Percentiles rank a stretch among this genome's conserved stretches.
These are phyloP conservation scores for Smittium culicis DNA, from an alignment of 371 early-diverging fungal genomes.

Conservation along the genomic window DNA sequence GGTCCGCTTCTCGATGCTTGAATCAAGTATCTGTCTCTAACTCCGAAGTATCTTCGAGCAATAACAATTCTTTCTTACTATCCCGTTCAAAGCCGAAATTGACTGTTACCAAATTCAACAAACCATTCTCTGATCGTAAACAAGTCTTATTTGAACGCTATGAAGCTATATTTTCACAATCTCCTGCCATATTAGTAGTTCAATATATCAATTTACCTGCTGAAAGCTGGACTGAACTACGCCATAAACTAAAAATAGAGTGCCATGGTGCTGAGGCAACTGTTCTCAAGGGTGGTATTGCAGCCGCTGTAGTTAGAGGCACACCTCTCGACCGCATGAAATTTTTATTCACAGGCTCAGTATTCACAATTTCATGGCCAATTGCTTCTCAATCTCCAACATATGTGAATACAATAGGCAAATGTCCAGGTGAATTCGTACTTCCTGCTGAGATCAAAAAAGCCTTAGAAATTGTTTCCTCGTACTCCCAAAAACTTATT, in stretches of 20 bases:
- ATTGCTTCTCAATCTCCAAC: neutral
- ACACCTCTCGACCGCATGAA: constrained; percentile 19
- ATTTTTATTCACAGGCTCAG: constrained; percentile 22
- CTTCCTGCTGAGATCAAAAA: constrained; percentile 13
- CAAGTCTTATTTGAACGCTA: constrained; percentile 25
- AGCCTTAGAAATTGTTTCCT: constrained; percentile 14
- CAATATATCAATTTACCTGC: constrained; percentile 27
- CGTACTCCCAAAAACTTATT: constrained; percentile 19
- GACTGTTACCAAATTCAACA: constrained; percentile 23
- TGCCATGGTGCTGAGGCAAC: constrained; percentile 19
- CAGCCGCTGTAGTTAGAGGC: constrained; percentile 23
- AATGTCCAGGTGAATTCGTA: constrained; percentile 1
- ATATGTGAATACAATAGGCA: neutral
- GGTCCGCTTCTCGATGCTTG: too few species aligned
- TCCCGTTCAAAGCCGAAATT: constrained; percentile 4
- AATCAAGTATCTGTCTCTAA: too few species aligned
- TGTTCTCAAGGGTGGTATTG: constrained; percentile 24
- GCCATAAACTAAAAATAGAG: constrained; percentile 17
- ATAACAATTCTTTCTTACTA: too few species aligned
- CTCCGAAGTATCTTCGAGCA: too few species aligned
- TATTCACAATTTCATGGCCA: constrained; percentile 21
- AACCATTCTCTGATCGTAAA: constrained; percentile 28
- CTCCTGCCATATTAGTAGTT: constrained; percentile 18
- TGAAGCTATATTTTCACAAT: constrained; percentile 16
- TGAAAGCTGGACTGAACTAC: constrained; percentile 17